Conservation (phyloP, 805 yeast species). For the Ogataea nakhonphanomensis region DNA sequence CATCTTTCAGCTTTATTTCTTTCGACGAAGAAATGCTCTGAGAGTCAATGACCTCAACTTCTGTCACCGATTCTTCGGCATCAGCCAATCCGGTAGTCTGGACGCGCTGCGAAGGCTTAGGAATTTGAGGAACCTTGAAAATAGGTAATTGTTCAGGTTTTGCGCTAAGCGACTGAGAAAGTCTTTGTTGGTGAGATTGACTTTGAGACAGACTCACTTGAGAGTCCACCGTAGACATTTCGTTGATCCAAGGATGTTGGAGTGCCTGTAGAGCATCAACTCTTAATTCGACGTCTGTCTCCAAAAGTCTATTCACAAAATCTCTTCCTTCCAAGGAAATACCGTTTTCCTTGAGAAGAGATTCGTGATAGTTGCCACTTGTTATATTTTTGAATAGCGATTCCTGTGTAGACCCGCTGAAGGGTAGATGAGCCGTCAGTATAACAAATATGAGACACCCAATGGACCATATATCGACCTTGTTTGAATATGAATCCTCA, state of each 20-base stretch:
- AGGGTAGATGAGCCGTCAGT: constrained; percentile 90
- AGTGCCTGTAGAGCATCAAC: constrained; percentile 75
- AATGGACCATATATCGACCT: constrained; percentile 97
- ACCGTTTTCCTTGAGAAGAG: constrained; percentile 58
- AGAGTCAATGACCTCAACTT: constrained; percentile 1
- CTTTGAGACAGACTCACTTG: constrained; percentile 65
- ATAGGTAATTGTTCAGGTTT: constrained; percentile 8
- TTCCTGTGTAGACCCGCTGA: constrained; percentile 89
- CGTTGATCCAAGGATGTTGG: constrained; percentile 75
- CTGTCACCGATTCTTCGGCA: constrained; percentile 1
- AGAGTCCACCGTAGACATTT: constrained; percentile 25
- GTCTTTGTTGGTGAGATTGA: constrained; percentile 58
- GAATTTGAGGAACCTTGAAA: constrained; percentile 25
- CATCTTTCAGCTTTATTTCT: neutral
- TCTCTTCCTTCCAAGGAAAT: constrained; percentile 68
- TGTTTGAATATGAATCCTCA: constrained; percentile 61
- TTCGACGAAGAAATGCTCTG: neutral
- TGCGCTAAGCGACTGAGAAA: constrained; percentile 24
- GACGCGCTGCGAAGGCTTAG: constrained; percentile 22
- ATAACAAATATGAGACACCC: constrained; percentile 93
- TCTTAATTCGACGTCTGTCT: constrained; percentile 71
- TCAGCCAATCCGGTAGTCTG: constrained; percentile 14
- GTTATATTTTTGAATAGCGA: constrained; percentile 74
- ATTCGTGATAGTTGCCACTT: constrained; percentile 75
- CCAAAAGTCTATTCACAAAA: constrained; percentile 67